These are phyloP conservation scores for Dissophora globulifera DNA, from an alignment of 192 early-diverging fungal species.

Conservation along the genomic window DNA sequence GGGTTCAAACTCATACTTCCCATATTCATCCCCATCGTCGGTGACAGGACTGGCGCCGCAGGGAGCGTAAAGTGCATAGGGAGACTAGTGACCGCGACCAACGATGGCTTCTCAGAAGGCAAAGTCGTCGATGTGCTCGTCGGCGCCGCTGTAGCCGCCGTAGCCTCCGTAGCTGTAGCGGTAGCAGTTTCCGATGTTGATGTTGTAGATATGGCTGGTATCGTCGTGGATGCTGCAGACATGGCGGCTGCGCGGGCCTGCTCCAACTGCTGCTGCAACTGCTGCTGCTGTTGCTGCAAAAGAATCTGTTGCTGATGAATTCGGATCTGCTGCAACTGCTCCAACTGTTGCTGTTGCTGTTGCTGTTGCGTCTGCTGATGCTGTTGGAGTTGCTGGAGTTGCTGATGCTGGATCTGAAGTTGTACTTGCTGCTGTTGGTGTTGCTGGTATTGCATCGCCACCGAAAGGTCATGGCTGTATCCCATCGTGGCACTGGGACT, in stretches of 20 bases:
- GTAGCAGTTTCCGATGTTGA: too few species aligned
- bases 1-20: slow-evolving; percentile 18
- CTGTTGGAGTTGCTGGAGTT: slow-evolving; percentile 29
- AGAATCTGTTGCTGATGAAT: slow-evolving; percentile 7
- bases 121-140: not conserved
- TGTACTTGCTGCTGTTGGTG: slow-evolving; percentile 34
- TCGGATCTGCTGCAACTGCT: slow-evolving; percentile 7
- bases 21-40: slow-evolving; percentile 24
- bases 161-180: too few species aligned
- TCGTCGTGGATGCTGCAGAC: too few species aligned
- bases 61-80: slow-evolving; percentile 17
- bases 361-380: slow-evolving; percentile 13
- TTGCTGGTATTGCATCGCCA: slow-evolving; percentile 38
- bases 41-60: slow-evolving; percentile 27
- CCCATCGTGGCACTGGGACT: not conserved
- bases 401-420: slow-evolving; percentile 34
- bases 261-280: slow-evolving; percentile 37
- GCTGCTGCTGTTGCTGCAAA: slow-evolving; percentile 7
- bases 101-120: slow-evolving; percentile 6
- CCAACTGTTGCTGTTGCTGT: slow-evolving; percentile 3
- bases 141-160: not conserved
- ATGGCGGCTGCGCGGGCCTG: slow-evolving; percentile 22
- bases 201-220: too few species aligned
- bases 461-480: slow-evolving; percentile 21
- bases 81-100: not conserved